These are phyloP conservation scores for Grosmannia huntii DNA, from an alignment of 2,329 filamentous ascomycete genomes.

Conservation along the genomic window DNA sequence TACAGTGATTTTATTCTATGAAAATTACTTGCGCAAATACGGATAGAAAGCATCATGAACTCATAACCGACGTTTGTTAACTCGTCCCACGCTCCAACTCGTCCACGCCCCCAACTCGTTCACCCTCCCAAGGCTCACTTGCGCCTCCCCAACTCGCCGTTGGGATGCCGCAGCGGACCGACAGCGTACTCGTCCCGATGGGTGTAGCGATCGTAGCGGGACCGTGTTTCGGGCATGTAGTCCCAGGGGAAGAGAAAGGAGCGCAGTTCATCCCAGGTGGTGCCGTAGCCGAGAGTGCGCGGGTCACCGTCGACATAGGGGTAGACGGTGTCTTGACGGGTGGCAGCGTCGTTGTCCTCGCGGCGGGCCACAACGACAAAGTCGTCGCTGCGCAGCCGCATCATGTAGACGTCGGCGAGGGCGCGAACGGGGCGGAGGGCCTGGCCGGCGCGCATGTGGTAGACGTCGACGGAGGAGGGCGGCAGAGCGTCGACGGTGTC, in stretches of 20 bases:
- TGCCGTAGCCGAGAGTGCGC: constrained; percentile 10
- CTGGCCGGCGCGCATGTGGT: constrained; percentile 46
- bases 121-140: neutral
- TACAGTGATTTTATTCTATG: too few relatives aligned
- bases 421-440: constrained; percentile 18
- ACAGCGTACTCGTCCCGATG: constrained; percentile 13
- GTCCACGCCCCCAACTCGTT: too few relatives aligned
- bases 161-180: neutral
- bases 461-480: constrained; percentile 32
- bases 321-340: neutral
- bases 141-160: neutral
- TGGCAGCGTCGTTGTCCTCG: neutral
- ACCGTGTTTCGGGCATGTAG: constrained; percentile 6
- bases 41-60: too few relatives aligned
- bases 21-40: too few relatives aligned
- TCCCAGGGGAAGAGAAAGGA: constrained; percentile 13
- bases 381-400: constrained; percentile 8
- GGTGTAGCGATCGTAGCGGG: constrained; percentile 9
- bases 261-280: constrained; percentile 11
- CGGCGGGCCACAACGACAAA: constrained; percentile 12
- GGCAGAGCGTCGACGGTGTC: constrained; percentile 18
- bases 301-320: constrained; percentile 9
- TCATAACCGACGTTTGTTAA: neutral
- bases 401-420: constrained; percentile 11
- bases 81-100: neutral